Conservation (phyloP, 1,139 yeast genomes). For the Yamadazyma songkhlaensis region DNA sequence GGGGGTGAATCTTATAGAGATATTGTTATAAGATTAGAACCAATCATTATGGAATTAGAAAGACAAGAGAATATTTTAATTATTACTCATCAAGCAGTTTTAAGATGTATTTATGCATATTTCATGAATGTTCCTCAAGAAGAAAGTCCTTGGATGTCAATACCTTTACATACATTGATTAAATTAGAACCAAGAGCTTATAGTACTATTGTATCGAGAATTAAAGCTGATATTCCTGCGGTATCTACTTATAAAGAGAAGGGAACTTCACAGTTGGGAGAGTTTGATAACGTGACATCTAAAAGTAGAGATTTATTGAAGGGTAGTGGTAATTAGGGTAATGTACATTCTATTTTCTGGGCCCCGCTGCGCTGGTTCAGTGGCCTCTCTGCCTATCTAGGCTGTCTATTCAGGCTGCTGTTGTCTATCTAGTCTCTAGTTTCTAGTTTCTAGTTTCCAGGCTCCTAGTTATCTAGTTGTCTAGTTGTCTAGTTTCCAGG, state of each 20-base stretch:
- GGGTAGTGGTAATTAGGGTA: conserved; percentile 6
- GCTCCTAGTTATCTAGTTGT: too few relatives aligned
- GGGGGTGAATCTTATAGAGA: conserved; percentile 98
- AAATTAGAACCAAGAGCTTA: conserved; percentile 93
- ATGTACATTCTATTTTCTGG: too few relatives aligned
- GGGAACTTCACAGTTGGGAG: conserved; percentile 83
- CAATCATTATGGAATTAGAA: conserved; percentile 96
- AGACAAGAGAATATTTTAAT: conserved; percentile 94
- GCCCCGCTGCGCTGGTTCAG: too few relatives aligned
- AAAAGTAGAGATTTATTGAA: conserved; percentile 44
- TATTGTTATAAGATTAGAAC: conserved; percentile 90
- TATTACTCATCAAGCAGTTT: conserved; percentile 96
- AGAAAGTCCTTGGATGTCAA: conserved; percentile 98
- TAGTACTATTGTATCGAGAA: conserved; percentile 80
- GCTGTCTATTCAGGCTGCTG: too few relatives aligned
- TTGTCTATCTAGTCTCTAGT: too few relatives aligned
- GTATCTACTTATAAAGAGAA: conserved; percentile 94
- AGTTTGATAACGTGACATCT: conserved; percentile 27
- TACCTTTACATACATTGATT: conserved; percentile 92
- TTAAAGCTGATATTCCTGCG: conserved; percentile 95
- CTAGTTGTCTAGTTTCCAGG: too few relatives aligned
- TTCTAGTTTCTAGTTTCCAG: too few relatives aligned
- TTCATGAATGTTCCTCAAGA: conserved; percentile 98
- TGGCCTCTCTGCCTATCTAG: too few relatives aligned
- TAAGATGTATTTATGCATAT: conserved; percentile 94